Evolutionary conservation across 2,329 filamentous ascomycete species (phyloP).

Genomic region (Chrysosphaeria jannelii): DNA sequence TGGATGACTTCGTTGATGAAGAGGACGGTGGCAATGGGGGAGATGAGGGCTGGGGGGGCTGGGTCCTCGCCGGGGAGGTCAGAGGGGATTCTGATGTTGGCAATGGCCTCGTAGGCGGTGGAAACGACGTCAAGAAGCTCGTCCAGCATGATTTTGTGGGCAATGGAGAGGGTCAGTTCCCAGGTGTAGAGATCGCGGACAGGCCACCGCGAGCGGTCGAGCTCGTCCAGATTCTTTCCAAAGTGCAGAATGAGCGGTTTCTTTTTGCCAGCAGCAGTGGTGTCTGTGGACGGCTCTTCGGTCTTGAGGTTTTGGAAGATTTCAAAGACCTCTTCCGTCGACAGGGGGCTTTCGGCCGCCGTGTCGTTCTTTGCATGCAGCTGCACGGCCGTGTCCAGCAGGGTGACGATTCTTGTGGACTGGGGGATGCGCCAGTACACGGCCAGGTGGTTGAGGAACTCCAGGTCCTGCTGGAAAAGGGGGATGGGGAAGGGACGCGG

Average conservation of each 20-base stretch:
- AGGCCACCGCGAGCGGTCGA: conserved; percentile 33
- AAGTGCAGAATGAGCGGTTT: conserved; percentile 22
- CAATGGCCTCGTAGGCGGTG: conserved; percentile 72
- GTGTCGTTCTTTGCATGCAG: no score
- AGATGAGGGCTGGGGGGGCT: no score
- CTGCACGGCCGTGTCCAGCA: conserved; percentile 59
- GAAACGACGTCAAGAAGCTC: conserved; percentile 60
- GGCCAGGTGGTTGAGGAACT: conserved; percentile 61
- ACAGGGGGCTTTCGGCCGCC: conserved; percentile 55
- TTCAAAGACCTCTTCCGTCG: conserved; percentile 51
- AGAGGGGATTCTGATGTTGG: conserved; percentile 20
- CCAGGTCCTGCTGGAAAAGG: conserved; percentile 49
- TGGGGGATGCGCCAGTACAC: conserved; percentile 72
- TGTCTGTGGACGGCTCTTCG: conserved; percentile 11
- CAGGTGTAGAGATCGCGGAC: conserved; percentile 38
- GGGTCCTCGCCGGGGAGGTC: no score
- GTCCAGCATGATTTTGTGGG: conserved; percentile 59
- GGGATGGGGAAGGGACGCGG: conserved; percentile 17
- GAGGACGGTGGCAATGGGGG: conserved; percentile 43
- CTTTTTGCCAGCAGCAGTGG: conserved; percentile 34
- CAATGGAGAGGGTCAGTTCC: conserved; percentile 38
- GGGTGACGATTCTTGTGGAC: conserved; percentile 47
- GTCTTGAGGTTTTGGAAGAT: conserved; percentile 63
- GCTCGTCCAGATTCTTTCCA: conserved; percentile 19
- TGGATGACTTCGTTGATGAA: conserved; percentile 56